Conservation (phyloP, 139 green algal species). For the Chlamydomonas schloesseri region DNA sequence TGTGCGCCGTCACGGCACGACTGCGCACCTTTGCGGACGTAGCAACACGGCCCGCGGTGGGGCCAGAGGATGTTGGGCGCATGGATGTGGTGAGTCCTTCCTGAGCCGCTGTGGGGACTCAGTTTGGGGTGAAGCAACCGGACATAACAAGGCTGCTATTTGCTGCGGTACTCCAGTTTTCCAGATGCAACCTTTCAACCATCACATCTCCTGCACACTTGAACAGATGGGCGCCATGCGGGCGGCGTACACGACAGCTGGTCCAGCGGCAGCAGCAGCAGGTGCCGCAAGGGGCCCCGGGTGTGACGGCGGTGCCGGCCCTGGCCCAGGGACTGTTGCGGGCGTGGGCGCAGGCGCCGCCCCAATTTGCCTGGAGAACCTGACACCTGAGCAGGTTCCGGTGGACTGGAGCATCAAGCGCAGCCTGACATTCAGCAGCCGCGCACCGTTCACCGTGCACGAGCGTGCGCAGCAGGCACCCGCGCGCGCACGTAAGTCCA, state of each 20-base stretch:
- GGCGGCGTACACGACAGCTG: slow-evolving; percentile 1
- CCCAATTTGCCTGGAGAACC: background rate
- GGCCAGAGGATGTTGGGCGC: background rate
- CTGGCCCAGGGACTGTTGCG: no score
- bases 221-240: slow-evolving; percentile 28
- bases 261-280: no score
- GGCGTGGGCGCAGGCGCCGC: background rate
- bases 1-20: background rate
- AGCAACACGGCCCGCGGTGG: background rate
- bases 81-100: slow-evolving; percentile 29
- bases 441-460: background rate
- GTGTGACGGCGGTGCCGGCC: background rate
- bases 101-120: no score
- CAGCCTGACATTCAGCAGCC: slow-evolving; percentile 7
- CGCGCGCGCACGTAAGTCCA: background rate
- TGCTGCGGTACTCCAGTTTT: no score
- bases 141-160: no score
- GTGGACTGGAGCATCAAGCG: slow-evolving; percentile 43
- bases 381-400: slow-evolving; percentile 28
- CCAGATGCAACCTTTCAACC: no score
- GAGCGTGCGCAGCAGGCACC: slow-evolving; percentile 3
- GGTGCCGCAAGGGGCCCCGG: no score
- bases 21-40: slow-evolving; percentile 32
- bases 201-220: no score
- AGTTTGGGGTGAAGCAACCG: no score